Conservation (phyloP, 2,329 filamentous ascomycete genomes). For the Colletotrichum chlorophyti region DNA sequence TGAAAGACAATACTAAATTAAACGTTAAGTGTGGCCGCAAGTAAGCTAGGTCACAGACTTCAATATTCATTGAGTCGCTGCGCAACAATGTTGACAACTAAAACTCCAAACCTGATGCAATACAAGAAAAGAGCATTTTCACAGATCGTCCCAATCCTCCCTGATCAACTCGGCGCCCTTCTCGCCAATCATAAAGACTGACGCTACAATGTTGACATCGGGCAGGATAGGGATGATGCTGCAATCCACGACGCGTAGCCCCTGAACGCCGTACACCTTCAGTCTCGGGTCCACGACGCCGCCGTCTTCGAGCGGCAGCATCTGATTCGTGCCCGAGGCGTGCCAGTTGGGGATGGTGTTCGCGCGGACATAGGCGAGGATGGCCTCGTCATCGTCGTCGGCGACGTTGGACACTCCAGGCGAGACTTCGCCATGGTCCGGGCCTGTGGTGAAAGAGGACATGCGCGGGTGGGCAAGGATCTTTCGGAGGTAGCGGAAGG, state of each 20-base stretch:
- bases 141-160: slow-evolving; percentile 32
- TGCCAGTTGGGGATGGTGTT: slow-evolving; percentile 45
- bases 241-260: slow-evolving; percentile 53
- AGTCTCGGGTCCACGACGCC: slow-evolving; percentile 38
- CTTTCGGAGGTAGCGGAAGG: slow-evolving; percentile 40
- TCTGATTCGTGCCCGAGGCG: slow-evolving; percentile 56
- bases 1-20: too few species aligned
- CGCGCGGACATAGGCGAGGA: slow-evolving; percentile 37
- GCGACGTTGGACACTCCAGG: slow-evolving; percentile 30
- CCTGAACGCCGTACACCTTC: slow-evolving; percentile 62
- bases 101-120: too few species aligned
- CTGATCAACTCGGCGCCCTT: slow-evolving; percentile 39
- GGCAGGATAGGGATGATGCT: slow-evolving; percentile 53
- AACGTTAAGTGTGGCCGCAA: too few species aligned
- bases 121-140: too few species aligned
- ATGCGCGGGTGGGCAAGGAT: slow-evolving; percentile 35
- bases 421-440: slow-evolving; percentile 33
- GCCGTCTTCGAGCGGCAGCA: slow-evolving; percentile 45
- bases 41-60: too few species aligned
- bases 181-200: slow-evolving; percentile 37
- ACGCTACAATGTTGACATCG: slow-evolving; percentile 38
- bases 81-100: too few species aligned
- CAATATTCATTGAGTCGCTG: too few species aligned
- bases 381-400: slow-evolving; percentile 34
- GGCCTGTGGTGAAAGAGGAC: slow-evolving; percentile 33